Conservation (phyloP, 2,329 filamentous ascomycete species). For the Alternaria gansuensis region DNA sequence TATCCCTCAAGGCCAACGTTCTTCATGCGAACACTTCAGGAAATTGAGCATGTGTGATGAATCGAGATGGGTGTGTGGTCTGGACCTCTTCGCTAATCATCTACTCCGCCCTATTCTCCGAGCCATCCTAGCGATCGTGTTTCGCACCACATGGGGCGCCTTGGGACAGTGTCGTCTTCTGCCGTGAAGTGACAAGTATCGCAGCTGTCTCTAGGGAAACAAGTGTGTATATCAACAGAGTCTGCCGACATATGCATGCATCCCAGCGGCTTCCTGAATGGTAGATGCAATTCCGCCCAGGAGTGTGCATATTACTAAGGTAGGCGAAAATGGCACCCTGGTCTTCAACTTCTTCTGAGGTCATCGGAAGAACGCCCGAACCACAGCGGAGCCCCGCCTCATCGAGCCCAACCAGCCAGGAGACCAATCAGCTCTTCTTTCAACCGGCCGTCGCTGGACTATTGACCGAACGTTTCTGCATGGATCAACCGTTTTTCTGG, state of each 20-base stretch:
- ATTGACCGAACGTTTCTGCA: constrained; percentile 19
- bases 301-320: constrained; percentile 4
- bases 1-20: constrained; percentile 7
- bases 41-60: constrained; percentile 10
- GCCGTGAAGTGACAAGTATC: not conserved
- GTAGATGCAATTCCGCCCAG: not conserved
- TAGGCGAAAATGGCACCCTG: constrained; percentile 2
- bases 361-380: constrained; percentile 11
- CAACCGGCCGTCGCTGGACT: constrained; percentile 2
- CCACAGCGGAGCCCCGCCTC: constrained; percentile 5
- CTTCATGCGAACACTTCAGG: not conserved
- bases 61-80: constrained; percentile 8
- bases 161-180: not conserved
- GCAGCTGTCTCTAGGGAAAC: constrained; percentile 8
- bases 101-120: constrained; percentile 11
- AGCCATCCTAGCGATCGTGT: constrained; percentile 14
- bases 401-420: not conserved
- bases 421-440: not conserved
- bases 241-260: not conserved
- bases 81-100: constrained; percentile 17
- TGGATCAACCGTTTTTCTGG: constrained; percentile 22
- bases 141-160: constrained; percentile 5
- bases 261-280: not conserved
- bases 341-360: constrained; percentile 9
- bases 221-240: not conserved